Percentiles rank a stretch among this genome's conserved stretches.
phyloP scores from a whole-genome alignment of 2,329 filamentous ascomycete genomes.

The Colletotrichum tanaceti region DNA sequence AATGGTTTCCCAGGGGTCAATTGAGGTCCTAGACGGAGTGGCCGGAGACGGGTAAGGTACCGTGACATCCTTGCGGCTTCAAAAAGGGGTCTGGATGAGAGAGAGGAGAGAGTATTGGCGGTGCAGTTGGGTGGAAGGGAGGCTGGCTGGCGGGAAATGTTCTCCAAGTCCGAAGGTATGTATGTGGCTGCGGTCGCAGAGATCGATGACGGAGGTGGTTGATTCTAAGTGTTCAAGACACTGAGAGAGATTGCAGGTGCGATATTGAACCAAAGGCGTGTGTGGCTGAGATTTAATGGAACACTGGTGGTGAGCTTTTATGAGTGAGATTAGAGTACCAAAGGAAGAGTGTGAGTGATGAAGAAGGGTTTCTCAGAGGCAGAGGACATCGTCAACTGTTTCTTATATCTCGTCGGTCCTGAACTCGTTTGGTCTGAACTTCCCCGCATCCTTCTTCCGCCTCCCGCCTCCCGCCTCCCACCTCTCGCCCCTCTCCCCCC shows the following conservation, averaged over 20 bases:
- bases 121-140: background rate
- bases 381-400: conserved; percentile 23
- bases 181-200: conserved; percentile 1
- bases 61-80: conserved; percentile 36
- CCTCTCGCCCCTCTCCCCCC: background rate
- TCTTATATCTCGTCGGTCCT: conserved; percentile 10
- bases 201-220: conserved; percentile 17
- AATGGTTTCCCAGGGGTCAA: conserved; percentile 18
- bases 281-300: background rate
- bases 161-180: background rate
- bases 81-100: conserved; percentile 13
- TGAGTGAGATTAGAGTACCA: background rate
- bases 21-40: conserved; percentile 22
- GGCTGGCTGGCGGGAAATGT: background rate
- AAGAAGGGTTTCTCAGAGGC: background rate
- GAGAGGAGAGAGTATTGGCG: background rate
- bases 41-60: conserved; percentile 34
- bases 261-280: background rate
- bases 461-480: background rate
- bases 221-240: background rate
- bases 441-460: conserved; percentile 25
- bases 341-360: conserved; percentile 2
- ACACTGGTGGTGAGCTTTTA: background rate
- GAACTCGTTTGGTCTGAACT: conserved; percentile 3
- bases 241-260: background rate